Evolutionary conservation across 129 eudicot genomes (phyloP).

Genomic region (Rutidosis leptorrhynchoides): DNA sequence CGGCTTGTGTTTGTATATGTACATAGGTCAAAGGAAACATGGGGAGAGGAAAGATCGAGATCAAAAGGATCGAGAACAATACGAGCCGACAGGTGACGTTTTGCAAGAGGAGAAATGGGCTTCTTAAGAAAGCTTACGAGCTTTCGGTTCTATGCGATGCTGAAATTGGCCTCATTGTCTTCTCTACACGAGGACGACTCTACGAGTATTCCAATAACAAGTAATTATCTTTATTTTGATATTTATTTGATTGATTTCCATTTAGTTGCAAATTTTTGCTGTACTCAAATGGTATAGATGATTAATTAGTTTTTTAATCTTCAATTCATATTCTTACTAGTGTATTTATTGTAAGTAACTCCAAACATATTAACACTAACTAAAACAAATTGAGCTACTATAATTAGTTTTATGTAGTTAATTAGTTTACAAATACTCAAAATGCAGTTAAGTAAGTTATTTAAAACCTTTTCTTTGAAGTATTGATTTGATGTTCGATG

Average conservation of each 20-base stretch:
- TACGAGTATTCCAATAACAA: slow-evolving; percentile 33
- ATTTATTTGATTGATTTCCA: slow-evolving; percentile 5
- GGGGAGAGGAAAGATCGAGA: slow-evolving; percentile 52
- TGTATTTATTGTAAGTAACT: slow-evolving; percentile 1
- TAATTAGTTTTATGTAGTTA: not conserved
- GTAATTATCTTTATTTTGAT: slow-evolving; percentile 17
- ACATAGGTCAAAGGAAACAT: slow-evolving; percentile 15
- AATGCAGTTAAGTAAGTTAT: not conserved
- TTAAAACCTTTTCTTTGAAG: too few species aligned
- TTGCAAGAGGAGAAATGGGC: slow-evolving; percentile 39
- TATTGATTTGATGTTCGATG: not conserved
- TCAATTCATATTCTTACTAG: too few species aligned
- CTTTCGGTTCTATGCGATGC: slow-evolving; percentile 59
- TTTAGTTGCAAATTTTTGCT: not conserved
- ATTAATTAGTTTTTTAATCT: not conserved
- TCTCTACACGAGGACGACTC: slow-evolving; percentile 42
- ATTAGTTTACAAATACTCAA: not conserved
- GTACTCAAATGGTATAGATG: not conserved
- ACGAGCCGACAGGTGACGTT: slow-evolving; percentile 38
- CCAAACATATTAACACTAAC: not conserved
- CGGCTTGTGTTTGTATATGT: not conserved
- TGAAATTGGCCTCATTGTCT: slow-evolving; percentile 49
- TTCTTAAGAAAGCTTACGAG: slow-evolving; percentile 56
- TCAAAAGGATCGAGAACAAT: slow-evolving; percentile 48
- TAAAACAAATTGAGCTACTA: not conserved